Percentiles rank a stretch among this genome's conserved stretches.
Conservation (phyloP, 2,329 filamentous ascomycete species). For the Tolypocladium album region DNA sequence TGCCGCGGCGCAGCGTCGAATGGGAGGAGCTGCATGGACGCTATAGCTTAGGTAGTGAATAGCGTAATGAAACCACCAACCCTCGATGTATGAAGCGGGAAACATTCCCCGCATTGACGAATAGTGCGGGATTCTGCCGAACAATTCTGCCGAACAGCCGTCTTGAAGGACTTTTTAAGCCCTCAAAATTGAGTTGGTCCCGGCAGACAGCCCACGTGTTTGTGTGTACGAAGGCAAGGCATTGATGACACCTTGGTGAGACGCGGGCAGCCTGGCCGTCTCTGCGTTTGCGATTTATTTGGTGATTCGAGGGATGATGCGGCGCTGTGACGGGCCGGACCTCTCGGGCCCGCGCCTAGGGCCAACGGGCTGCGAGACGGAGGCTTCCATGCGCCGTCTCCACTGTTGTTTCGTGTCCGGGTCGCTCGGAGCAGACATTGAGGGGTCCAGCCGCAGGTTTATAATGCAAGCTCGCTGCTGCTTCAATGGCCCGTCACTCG, state of each 20-base stretch:
- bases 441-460: background rate
- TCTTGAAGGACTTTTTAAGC: background rate
- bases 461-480: background rate
- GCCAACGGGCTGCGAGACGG: background rate
- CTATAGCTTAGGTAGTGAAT: no score
- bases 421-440: background rate
- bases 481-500: background rate
- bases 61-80: background rate
- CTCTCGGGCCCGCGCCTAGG: background rate
- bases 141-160: background rate
- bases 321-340: background rate
- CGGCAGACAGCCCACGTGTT: background rate
- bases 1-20: background rate
- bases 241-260: background rate
- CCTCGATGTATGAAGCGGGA: background rate
- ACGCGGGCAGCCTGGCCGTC: background rate
- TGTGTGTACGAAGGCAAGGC: background rate
- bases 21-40: background rate
- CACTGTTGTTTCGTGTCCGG: background rate
- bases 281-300: no score
- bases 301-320: no score
- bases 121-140: background rate
- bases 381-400: background rate
- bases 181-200: background rate
- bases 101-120: background rate